phyloP scores from a whole-genome alignment of 768 basidiomycete species.

The Pulveroboletus sp. region DNA sequence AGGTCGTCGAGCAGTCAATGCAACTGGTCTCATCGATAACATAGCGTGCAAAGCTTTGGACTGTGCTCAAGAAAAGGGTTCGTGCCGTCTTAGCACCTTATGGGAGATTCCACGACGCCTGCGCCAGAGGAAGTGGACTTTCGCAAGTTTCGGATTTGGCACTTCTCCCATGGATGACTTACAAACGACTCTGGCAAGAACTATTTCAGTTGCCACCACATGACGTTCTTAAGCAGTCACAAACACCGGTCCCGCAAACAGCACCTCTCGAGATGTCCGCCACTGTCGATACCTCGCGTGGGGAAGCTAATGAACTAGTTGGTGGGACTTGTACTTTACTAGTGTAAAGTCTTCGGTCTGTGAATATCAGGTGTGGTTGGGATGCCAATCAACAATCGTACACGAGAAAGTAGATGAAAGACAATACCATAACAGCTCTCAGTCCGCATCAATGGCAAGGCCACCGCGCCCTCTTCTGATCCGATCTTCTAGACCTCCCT shows the following conservation, averaged over 20 bases:
- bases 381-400: conserved; percentile 7
- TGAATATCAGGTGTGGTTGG: not conserved
- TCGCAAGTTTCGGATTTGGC: not conserved
- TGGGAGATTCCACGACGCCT: not conserved
- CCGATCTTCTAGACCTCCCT: conserved; percentile 73
- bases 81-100: conserved; percentile 1
- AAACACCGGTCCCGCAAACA: not conserved
- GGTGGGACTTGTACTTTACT: not conserved
- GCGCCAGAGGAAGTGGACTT: not conserved
- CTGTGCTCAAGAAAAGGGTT: conserved; percentile 1
- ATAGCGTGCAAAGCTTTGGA: not conserved
- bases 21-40: not conserved
- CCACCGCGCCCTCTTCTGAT: conserved; percentile 68
- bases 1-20: not conserved
- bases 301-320: not conserved
- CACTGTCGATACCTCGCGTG: not conserved
- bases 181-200: not conserved
- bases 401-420: not conserved
- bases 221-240: not conserved
- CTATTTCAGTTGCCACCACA: not conserved
- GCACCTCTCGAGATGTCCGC: not conserved
- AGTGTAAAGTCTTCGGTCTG: not conserved
- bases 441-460: conserved; percentile 54
- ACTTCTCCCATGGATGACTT: not conserved
- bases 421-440: conserved; percentile 8